Percentiles rank a stretch among this genome's conserved stretches.
Evolutionary conservation across 495 filamentous ascomycete species (phyloP).

Genomic region (Penicillium robsamsonii): DNA sequence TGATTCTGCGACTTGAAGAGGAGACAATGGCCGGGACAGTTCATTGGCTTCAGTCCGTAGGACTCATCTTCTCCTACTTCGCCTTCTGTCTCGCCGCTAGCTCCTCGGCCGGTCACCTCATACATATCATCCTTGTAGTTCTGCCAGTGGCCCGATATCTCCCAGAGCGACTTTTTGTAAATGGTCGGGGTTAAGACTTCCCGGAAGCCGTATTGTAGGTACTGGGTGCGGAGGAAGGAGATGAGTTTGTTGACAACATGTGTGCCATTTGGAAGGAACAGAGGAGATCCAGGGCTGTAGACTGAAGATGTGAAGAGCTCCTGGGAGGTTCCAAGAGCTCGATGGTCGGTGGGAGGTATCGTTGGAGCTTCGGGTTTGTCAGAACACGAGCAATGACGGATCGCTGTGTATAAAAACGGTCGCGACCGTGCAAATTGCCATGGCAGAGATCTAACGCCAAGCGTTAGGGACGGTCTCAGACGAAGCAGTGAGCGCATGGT

Average conservation of each 20-base stretch:
- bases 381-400: constrained; percentile 41
- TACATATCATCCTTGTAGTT: constrained; percentile 97
- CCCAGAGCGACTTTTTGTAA: constrained; percentile 89
- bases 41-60: constrained; percentile 95
- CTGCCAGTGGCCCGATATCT: constrained; percentile 85
- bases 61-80: constrained; percentile 65
- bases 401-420: constrained; percentile 36
- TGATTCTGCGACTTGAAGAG: constrained; percentile 71
- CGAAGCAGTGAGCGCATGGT: constrained; percentile 32
- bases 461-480: constrained; percentile 20
- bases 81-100: constrained; percentile 43
- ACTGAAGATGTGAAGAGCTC: constrained; percentile 74
- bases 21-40: constrained; percentile 92
- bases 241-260: constrained; percentile 84
- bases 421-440: constrained; percentile 18
- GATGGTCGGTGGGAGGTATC: constrained; percentile 57
- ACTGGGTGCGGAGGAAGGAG: constrained; percentile 81
- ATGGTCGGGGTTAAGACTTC: constrained; percentile 93
- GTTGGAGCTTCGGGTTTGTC: constrained; percentile 28
- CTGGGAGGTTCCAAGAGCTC: constrained; percentile 65
- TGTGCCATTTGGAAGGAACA: constrained; percentile 84
- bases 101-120: constrained; percentile 67
- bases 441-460: constrained; percentile 4
- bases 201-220: constrained; percentile 81
- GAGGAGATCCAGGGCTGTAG: constrained; percentile 83